Base-by-base conservation (phyloP, 345 rosid genomes). In the Sonneratia alba region DNA sequence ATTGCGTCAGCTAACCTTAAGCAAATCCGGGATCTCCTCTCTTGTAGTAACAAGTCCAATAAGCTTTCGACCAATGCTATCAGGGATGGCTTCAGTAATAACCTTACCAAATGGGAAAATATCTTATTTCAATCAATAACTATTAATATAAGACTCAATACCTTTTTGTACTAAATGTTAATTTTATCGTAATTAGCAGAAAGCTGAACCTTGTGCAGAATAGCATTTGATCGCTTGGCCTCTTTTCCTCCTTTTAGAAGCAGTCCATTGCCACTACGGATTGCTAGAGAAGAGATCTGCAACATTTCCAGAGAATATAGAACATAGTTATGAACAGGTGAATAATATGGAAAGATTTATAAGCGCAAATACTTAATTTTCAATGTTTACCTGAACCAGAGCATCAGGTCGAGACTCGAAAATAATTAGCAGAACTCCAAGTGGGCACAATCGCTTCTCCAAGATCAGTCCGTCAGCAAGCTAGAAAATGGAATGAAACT, bases 321-420 rank as follows among this genome's bases (percentile, higher is more conserved):
- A 45, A 5, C 13, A 24, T 42, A 67, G 37, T 32, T 0, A 61
- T 22, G 37, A 62, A 11, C 6, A 0, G 1, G 22, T 18, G 59
- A 53, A 57, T 7, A 57, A 0, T n/a, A 57, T n/a, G 10, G 22
- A 1, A n/a, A 19, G 22, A n/a, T 24, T 6, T 57, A 42, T 8
- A 6, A 18, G n/a, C 2, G 57, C 1, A 51, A n/a, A 22, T n/a
- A 22, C 59, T 3, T 18, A 42, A 42, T 13, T 47, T 47, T 8
- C 51, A 47, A 47, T 47, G 51, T 47, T 69, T 80, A 95, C 99
- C 94, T 95, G 99, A 55, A 96, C 96, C 42, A 96, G 85, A 57
- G 99, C 98, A 67, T 96, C 98, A 73, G 98, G 99, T 66, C 97
- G 94, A 66, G 98, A 87, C 83, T 92, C 99, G 70, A 96, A 96